Base-by-base conservation (phyloP, 768 basidiomycete species). In the Gymnopilus junonius region DNA sequence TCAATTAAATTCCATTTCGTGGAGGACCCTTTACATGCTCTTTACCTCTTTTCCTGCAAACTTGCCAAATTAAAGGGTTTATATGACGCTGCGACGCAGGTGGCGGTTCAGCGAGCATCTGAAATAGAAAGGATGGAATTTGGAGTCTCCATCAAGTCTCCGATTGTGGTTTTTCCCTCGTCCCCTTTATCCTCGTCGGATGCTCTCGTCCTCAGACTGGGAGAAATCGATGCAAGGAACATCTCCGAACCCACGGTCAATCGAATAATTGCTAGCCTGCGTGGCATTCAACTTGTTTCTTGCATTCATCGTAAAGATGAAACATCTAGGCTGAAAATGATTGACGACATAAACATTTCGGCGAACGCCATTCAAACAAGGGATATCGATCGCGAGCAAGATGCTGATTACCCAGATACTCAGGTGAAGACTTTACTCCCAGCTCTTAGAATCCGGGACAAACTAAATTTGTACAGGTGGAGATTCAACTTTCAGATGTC, bases 41-140 rank as follows among this genome's bases (percentile, higher is more conserved):
- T 99, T 31, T 94, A 92, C 72, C 72, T 87, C 21, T 99, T 96
- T 77, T 74, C 94, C 37, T 79, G 87, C 62, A 92, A 94, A 72
- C 86, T 99, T 37, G 93, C 95, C 4, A 89, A 88, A 65, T 87
- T 99, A 69, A 99, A 99, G 78, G 92, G 91, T 1, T 74, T 99
- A 11, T 99, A 99, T 67, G 97, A 99, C 75, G 88, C 95, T 20
- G 95, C 97, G 11, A 92, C 94, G 2, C 89, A 93, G 72, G 97
- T 87, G 21, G 97, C 97, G 39, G 95, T 93, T 25, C 94, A 98
- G 73, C 83, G 85, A 51, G 97, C 95, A 4, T 88, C 94, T n/a
- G 93, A 93, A 74, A 92, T 96, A n/a, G 90, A 93, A 68, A 86
- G 89, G 55, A 95, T 99, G 92, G 87, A 93, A 74, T 98, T 95